Conservation (phyloP, 2,329 filamentous ascomycete genomes). For the Penicillium psychrosexuale region DNA sequence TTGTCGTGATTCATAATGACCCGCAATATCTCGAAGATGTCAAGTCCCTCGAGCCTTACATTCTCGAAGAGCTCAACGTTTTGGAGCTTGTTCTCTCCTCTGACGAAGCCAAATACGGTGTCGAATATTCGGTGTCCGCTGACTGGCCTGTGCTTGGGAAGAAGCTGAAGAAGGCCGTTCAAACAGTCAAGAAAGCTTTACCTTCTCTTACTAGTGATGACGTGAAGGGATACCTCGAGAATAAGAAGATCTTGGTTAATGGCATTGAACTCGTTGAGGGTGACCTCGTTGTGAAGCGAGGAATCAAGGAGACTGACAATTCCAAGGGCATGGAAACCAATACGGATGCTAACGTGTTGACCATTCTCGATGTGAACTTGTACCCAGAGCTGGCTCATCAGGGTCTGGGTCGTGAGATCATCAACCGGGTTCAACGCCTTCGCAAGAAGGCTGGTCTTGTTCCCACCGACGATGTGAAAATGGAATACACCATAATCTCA, state of each 20-base stretch:
- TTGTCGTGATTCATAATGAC: constrained; percentile 85
- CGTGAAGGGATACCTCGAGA: constrained; percentile 72
- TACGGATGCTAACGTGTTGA: constrained; percentile 84
- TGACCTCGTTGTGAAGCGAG: constrained; percentile 79
- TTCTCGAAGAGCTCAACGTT: constrained; percentile 88
- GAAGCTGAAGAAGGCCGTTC: constrained; percentile 94
- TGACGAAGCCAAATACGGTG: constrained; percentile 87
- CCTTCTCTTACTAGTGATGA: constrained; percentile 74
- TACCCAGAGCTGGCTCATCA: constrained; percentile 85
- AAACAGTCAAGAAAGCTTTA: constrained; percentile 85
- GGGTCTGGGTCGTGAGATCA: constrained; percentile 84
- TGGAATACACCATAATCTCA: constrained; percentile 80
- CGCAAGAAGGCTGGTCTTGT: constrained; percentile 91
- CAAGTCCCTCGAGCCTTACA: constrained; percentile 79
- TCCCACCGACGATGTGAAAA: constrained; percentile 89
- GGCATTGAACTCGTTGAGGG: constrained; percentile 79
- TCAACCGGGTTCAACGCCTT: constrained; percentile 86
- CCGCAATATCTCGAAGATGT: constrained; percentile 82
- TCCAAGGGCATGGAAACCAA: constrained; percentile 79
- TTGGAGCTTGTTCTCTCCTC: constrained; percentile 77
- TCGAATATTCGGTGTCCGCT: constrained; percentile 83
- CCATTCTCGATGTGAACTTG: constrained; percentile 77
- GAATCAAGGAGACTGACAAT: constrained; percentile 67
- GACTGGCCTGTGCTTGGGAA: constrained; percentile 95
- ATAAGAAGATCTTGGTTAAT: constrained; percentile 75